Percentiles rank a stretch among this genome's conserved stretches.
phyloP scores from a whole-genome alignment of 2,329 filamentous ascomycete genomes.

The Stenocarpella maydis region DNA sequence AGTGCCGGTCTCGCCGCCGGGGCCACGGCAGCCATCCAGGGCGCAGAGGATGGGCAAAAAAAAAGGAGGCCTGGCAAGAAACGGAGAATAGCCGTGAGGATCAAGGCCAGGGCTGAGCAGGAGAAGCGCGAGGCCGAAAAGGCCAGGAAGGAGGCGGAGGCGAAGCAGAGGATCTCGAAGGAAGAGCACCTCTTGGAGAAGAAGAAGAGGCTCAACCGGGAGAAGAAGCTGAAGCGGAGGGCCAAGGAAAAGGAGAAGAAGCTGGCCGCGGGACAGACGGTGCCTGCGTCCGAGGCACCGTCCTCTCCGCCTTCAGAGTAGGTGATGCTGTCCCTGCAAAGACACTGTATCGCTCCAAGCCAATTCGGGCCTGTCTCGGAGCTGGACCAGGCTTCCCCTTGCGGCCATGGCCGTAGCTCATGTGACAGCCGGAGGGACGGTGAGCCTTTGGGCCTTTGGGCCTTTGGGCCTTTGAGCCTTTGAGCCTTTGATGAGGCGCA shows the following conservation, averaged over 20 bases:
- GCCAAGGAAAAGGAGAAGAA: conserved; percentile 66
- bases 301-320: neutral
- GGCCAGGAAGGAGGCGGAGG: conserved; percentile 47
- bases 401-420: neutral
- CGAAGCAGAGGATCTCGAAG: conserved; percentile 54
- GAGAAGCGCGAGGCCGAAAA: conserved; percentile 38
- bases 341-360: neutral
- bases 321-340: neutral
- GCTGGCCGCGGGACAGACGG: conserved; percentile 37
- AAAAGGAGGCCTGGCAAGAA: conserved; percentile 66
- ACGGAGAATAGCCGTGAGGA: conserved; percentile 60
- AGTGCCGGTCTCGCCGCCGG: neutral
- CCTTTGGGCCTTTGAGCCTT: no score
- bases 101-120: conserved; percentile 51
- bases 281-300: conserved; percentile 5
- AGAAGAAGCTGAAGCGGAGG: conserved; percentile 66
- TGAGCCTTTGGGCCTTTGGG: no score
- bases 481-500: neutral
- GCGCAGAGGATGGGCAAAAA: conserved; percentile 42
- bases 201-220: conserved; percentile 67
- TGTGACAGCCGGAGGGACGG: no score
- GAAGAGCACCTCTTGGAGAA: conserved; percentile 67
- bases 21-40: conserved; percentile 28
- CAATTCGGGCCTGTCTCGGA: neutral
- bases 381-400: neutral